Evolutionary conservation across 495 filamentous ascomycete species (phyloP), one percentile per base, ranked within the genome.

Genomic region (Paragyromitra xinjiangensis): DNA sequence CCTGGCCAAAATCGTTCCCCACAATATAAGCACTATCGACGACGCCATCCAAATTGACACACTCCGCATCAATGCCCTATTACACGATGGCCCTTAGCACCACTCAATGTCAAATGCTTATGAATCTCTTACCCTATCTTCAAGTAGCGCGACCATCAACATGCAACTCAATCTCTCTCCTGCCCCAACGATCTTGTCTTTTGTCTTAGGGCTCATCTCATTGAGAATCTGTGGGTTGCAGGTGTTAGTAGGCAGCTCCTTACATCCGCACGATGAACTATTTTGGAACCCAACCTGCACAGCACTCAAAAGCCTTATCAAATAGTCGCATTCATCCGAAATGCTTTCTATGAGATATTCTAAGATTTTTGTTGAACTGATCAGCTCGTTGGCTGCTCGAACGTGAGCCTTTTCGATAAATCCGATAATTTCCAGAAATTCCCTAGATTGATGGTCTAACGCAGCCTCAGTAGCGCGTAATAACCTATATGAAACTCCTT

Each of bases 141-240:
- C 88, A 53, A 99, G 85, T 56, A 97, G 80, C 12, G 91, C 90
- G 7, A 93, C 87, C 89, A 99, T 91, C 78, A 95, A 93, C 45
- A 90, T 87, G 84, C 93, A 97, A 84, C 92, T 94, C 50, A 99
- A 85, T 84, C 96, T 97, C 86, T 99, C 95, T 37, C 95, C 94
- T 68, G 92, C 91, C 82, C 93, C 93, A 58, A 98, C 89, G 19
- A 99, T 91, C 69, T 92, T 90, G 82, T 99, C 94, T 82, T 94
- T 93, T 48, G 90, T 92, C 70, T 91, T 87, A 4, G 89, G 87
- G 82, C 91, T 93, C 78, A 97, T 92, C 81, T 94, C 87, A 39
- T 87, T 88, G 24, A 91, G 82, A 8, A 86, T 88, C 81, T 88
- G 84, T 55, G 56, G 6, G n/a, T 51, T 56, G 39, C 11, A 67